Evolutionary conservation across 2,329 filamentous ascomycete genomes (phyloP).

Genomic region (Penicillium griseofulvum): DNA sequence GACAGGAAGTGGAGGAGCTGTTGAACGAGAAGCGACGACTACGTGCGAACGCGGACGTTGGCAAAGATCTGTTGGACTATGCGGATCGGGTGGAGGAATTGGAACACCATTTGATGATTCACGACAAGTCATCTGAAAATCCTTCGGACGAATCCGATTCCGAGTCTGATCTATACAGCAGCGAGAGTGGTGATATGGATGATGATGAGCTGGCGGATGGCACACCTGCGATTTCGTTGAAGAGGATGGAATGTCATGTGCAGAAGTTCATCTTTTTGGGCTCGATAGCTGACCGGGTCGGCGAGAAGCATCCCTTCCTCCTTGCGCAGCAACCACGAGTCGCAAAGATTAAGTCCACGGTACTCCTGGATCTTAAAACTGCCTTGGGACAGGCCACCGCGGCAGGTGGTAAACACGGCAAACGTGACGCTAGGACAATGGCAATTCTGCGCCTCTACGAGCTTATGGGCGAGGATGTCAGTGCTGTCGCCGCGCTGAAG

Average conservation of each 20-base stretch:
- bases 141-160: conserved; percentile 27
- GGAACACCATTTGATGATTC: conserved; percentile 68
- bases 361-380: conserved; percentile 64
- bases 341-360: conserved; percentile 57
- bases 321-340: conserved; percentile 56
- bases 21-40: conserved; percentile 67
- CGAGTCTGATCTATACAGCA: conserved; percentile 37
- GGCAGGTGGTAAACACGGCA: conserved; percentile 32
- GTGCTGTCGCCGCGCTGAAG: conserved; percentile 59
- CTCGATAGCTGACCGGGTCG: conserved; percentile 51
- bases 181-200: conserved; percentile 36
- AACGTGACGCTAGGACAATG: conserved; percentile 46
- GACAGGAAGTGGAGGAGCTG: conserved; percentile 60
- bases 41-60: conserved; percentile 61
- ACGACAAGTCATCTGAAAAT: conserved; percentile 29
- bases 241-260: conserved; percentile 55
- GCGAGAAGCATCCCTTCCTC: conserved; percentile 62
- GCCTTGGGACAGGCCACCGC: conserved; percentile 58
- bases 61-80: conserved; percentile 49
- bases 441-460: conserved; percentile 60
- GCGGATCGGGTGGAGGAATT: conserved; percentile 56
- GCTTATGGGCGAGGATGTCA: conserved; percentile 58
- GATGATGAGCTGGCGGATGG: conserved; percentile 43
- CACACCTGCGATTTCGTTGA: conserved; percentile 38
- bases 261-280: conserved; percentile 58